These are phyloP conservation scores for Brassica juncea DNA, from an alignment of 345 rosid genomes.

Conservation along the genomic window DNA sequence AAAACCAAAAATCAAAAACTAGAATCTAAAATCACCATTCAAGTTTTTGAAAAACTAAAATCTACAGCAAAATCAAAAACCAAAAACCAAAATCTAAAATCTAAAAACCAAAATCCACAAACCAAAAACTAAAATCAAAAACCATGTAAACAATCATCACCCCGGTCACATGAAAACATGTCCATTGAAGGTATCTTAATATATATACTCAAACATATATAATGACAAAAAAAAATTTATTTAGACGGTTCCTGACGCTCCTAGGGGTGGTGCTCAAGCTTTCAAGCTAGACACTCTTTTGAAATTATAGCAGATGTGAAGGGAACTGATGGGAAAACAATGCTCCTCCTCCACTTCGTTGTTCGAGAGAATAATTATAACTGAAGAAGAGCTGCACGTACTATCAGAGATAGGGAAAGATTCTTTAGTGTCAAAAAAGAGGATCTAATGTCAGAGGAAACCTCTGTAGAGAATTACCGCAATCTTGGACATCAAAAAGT, in stretches of 20 bases:
- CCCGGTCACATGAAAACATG: neutral
- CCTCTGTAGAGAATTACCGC: constrained; percentile 58
- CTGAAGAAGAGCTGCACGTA: constrained; percentile 92
- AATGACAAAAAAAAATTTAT: too few species aligned
- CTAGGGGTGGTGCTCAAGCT: constrained; percentile 95
- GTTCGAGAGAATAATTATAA: constrained; percentile 89
- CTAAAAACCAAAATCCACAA: too few species aligned
- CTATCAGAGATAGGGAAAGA: constrained; percentile 64
- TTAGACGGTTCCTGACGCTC: constrained; percentile 81
- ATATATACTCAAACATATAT: neutral
- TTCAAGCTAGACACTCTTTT: constrained; percentile 96
- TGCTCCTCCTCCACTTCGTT: constrained; percentile 93
- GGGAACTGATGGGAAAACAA: constrained; percentile 94
- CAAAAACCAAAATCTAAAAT: too few species aligned
- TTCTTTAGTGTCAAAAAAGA: constrained; percentile 69
- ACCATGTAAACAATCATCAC: too few species aligned
- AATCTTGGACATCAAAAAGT: constrained; percentile 84
- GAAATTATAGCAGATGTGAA: constrained; percentile 83
- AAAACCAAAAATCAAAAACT: too few species aligned
- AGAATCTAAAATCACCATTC: too few species aligned
- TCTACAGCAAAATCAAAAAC: too few species aligned
- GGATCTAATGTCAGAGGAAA: constrained; percentile 66
- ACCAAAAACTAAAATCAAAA: too few species aligned
- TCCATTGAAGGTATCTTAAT: neutral
- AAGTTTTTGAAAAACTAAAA: too few species aligned